Evolutionary conservation across 164 flowering plant genomes (phyloP).

Genomic region (Pachysandra terminalis): DNA sequence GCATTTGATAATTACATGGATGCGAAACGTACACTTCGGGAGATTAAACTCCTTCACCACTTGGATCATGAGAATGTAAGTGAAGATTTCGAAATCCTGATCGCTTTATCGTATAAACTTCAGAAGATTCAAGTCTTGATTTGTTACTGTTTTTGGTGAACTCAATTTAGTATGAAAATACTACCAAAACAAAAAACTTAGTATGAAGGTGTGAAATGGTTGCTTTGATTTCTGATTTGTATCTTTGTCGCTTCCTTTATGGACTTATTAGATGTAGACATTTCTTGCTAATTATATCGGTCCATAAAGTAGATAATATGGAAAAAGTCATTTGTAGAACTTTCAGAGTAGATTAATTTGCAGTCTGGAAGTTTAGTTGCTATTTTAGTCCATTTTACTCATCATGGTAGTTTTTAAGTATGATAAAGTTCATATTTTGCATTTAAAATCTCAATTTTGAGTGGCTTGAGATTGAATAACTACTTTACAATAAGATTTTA

Average conservation of each 20-base stretch:
- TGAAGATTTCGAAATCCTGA: neutral
- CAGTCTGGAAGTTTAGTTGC: too few species aligned
- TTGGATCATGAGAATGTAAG: constrained; percentile 90
- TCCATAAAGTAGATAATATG: too few species aligned
- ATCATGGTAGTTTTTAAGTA: too few species aligned
- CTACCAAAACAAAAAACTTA: too few species aligned
- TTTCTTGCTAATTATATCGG: too few species aligned
- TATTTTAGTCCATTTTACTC: too few species aligned
- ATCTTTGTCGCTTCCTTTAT: neutral
- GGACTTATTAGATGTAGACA: too few species aligned
- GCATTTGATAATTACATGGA: constrained; percentile 92
- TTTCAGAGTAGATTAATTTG: too few species aligned
- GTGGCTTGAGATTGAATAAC: neutral
- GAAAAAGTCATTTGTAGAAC: too few species aligned
- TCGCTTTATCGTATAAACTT: neutral
- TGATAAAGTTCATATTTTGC: neutral
- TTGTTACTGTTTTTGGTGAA: too few species aligned
- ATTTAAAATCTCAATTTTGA: neutral
- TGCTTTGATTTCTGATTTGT: neutral
- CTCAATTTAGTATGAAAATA: neutral
- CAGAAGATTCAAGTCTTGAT: too few species aligned
- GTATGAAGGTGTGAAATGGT: neutral
- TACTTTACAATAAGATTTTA: too few species aligned
- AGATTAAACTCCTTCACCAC: constrained; percentile 87
- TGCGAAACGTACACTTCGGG: constrained; percentile 93